These are phyloP conservation scores for Oryza punctata DNA, from an alignment of 176 grass and related monocot species.

Conservation along the genomic window DNA sequence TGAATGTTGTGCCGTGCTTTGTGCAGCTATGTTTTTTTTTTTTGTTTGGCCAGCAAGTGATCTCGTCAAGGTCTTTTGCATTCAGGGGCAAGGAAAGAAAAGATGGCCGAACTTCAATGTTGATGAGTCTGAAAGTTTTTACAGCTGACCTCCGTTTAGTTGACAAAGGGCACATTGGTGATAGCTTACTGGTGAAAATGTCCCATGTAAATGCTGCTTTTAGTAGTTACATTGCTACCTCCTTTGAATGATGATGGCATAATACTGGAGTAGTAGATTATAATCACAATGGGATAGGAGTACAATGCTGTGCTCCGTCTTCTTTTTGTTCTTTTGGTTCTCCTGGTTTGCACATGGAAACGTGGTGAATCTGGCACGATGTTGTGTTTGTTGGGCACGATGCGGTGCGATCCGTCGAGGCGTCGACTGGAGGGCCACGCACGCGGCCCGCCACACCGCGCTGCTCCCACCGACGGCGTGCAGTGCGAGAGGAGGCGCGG, in stretches of 20 bases:
- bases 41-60: background rate
- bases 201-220: background rate
- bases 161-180: slow-evolving; percentile 20
- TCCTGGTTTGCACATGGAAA: too few species aligned
- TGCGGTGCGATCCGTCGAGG: too few species aligned
- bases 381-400: too few species aligned
- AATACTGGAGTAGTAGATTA: slow-evolving; percentile 2
- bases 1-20: slow-evolving; percentile 18
- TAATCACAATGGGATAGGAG: background rate
- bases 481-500: too few species aligned
- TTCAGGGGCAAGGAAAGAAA: slow-evolving; percentile 1
- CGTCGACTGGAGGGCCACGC: too few species aligned
- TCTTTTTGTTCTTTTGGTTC: too few species aligned
- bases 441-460: too few species aligned
- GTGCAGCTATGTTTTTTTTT: too few species aligned
- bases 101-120: background rate
- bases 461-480: too few species aligned
- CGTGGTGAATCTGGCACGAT: too few species aligned
- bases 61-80: slow-evolving; percentile 3
- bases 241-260: background rate
- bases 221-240: background rate
- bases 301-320: too few species aligned
- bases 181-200: slow-evolving; percentile 1
- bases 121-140: slow-evolving; percentile 29
- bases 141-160: background rate